phyloP scores from a whole-genome alignment of 2,329 filamentous ascomycete species.

The Aspergillus eucalypticola region DNA sequence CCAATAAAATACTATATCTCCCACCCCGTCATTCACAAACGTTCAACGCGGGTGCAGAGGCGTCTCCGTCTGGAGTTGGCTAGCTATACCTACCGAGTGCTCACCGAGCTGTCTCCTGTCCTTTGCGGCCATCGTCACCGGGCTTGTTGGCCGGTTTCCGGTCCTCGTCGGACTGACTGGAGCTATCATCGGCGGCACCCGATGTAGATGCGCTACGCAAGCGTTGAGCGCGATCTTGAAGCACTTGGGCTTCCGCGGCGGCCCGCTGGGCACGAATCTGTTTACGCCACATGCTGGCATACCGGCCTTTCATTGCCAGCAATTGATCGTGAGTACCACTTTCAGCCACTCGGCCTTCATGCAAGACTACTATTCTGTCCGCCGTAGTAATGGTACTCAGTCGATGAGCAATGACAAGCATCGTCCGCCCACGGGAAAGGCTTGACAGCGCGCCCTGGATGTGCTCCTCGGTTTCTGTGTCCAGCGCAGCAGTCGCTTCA shows the following conservation, averaged over 20 bases:
- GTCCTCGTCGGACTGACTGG: slow-evolving; percentile 53
- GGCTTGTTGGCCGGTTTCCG: slow-evolving; percentile 58
- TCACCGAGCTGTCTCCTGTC: slow-evolving; percentile 2
- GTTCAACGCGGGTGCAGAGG: background rate
- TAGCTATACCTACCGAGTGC: background rate
- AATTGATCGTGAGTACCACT: slow-evolving; percentile 77
- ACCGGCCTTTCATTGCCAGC: slow-evolving; percentile 68
- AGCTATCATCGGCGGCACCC: slow-evolving; percentile 46
- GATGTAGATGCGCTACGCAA: slow-evolving; percentile 44
- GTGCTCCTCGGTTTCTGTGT: slow-evolving; percentile 89
- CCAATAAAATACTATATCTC: slow-evolving; percentile 14
- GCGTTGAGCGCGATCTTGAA: slow-evolving; percentile 46
- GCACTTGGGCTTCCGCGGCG: slow-evolving; percentile 58
- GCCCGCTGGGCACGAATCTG: slow-evolving; percentile 78
- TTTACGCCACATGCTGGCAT: slow-evolving; percentile 85
- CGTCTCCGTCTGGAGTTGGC: slow-evolving; percentile 34
- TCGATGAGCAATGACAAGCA: slow-evolving; percentile 92
- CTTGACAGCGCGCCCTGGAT: slow-evolving; percentile 84
- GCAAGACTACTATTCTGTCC: slow-evolving; percentile 79
- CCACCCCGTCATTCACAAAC: slow-evolving; percentile 13
- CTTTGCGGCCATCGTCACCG: slow-evolving; percentile 16
- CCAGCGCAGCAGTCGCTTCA: slow-evolving; percentile 87
- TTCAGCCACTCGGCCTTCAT: slow-evolving; percentile 75
- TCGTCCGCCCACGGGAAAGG: slow-evolving; percentile 80
- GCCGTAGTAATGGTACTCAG: slow-evolving; percentile 83